A percentile compares a stretch with the other conserved stretches of the same genome.
These are phyloP conservation scores for Sarocladium brachiariae DNA, from an alignment of 2,329 filamentous ascomycete species.

Conservation along the genomic window DNA sequence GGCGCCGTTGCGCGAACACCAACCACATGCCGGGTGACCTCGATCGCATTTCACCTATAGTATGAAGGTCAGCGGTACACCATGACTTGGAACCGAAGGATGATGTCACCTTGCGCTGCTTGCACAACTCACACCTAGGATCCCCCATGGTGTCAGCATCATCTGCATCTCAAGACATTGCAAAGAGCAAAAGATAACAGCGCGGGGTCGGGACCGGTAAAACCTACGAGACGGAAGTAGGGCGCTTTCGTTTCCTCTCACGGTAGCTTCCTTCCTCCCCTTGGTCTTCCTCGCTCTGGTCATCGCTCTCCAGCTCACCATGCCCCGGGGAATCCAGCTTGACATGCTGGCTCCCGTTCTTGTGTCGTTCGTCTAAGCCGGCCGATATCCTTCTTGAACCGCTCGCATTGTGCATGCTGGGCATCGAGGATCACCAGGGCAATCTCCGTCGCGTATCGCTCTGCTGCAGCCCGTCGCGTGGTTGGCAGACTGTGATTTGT, in stretches of 20 bases:
- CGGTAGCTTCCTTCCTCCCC: conserved; percentile 29
- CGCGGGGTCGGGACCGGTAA: too few species aligned
- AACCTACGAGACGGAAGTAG: conserved; percentile 54
- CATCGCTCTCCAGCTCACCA: conserved; percentile 40
- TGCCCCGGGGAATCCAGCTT: background rate
- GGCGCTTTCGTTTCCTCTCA: conserved; percentile 52
- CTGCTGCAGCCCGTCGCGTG: background rate
- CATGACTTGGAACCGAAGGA: background rate
- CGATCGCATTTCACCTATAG: conserved; percentile 66
- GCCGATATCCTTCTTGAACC: too few species aligned
- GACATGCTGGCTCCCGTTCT: background rate
- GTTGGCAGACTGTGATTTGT: background rate
- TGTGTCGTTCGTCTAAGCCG: background rate
- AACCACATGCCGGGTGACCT: conserved; percentile 63
- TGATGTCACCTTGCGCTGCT: conserved; percentile 62
- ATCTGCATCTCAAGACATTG: conserved; percentile 6
- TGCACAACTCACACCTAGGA: conserved; percentile 67
- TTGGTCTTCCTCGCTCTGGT: conserved; percentile 41
- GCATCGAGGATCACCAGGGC: background rate
- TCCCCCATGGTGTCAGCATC: conserved; percentile 22
- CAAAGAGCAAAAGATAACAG: conserved; percentile 5
- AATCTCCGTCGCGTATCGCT: background rate
- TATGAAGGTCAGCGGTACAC: conserved; percentile 6
- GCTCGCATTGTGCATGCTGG: conserved; percentile 2
- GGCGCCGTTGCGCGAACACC: conserved; percentile 58